Evolutionary conservation across 2,329 filamentous ascomycete genomes (phyloP), one percentile per base, ranked within the genome.

Genomic region (Xylaria hypoxylon): DNA sequence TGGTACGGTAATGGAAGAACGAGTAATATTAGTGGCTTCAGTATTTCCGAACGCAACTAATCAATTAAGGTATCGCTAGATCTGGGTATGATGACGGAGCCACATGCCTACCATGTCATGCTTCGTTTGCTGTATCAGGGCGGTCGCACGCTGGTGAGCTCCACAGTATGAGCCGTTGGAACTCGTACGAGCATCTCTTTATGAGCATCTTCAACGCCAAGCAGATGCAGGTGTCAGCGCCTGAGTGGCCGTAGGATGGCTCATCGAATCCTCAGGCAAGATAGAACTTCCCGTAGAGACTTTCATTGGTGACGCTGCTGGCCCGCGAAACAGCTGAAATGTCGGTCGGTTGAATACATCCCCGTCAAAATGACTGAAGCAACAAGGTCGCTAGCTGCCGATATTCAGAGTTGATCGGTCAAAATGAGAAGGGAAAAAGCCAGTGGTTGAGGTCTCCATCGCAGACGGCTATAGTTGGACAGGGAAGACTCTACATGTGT

Each of bases 301-400:
- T 45, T 19, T 35, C 31, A 53, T 58, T 55, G 60, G 35, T 28
- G 31, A 45, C 59, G 67, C 56, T 50, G 63, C 42, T 62, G 64
- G 40, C 60, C 60, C 64, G 60, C 40, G 24, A 57, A 67, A 61
- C 44, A 61, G 64, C 67, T 64, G 67, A 69, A 67, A 69, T 69
- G 67, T 62, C 60, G 64, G 64, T 69, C 60, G 57, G 66, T 63
- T 59, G 52, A 44, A 52, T 59, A 60, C 48, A 56, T 60, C 60
- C 48, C 59, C 40, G 55, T 33, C 53, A 51, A 22, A 19, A 40
- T 40, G 22, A 38, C 42, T 45, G 31, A 47, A 53, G 60, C 44
- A 38, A 35, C 38, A 59, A 38, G 52, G 42, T 31, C 35, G 48
- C 50, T 48, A 52, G 28, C 22, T 48, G 31, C 48, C 55, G 47